Evolutionary conservation across 805 yeast species (phyloP).

Genomic region (Suhomyces emberorum): DNA sequence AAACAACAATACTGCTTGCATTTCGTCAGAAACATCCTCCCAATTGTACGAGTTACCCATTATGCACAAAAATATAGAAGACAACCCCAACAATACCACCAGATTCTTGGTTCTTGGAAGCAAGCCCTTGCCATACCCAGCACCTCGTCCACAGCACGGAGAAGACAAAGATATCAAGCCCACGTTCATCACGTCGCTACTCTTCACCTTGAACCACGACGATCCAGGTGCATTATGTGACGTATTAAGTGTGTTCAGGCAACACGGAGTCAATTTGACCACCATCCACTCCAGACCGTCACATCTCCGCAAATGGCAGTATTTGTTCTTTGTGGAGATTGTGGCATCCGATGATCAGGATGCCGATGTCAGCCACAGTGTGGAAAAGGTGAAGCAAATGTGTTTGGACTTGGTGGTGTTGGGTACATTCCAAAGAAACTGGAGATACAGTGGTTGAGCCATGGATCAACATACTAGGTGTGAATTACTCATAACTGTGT

Average conservation of each 20-base stretch:
- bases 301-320: conserved; percentile 66
- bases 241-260: conserved; percentile 56
- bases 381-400: conserved; percentile 40
- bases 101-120: conserved; percentile 69
- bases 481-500: no score
- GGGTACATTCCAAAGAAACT: conserved; percentile 54
- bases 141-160: conserved; percentile 7
- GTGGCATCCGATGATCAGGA: conserved; percentile 30
- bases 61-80: conserved; percentile 59
- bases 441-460: no score
- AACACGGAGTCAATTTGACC: conserved; percentile 58
- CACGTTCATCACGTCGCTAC: conserved; percentile 47
- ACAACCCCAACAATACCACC: conserved; percentile 74
- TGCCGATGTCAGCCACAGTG: conserved; percentile 29
- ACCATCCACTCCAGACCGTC: conserved; percentile 80
- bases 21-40: conserved; percentile 70
- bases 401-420: conserved; percentile 54
- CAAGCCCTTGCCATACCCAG: conserved; percentile 11
- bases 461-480: no score
- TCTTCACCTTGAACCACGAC: conserved; percentile 61
- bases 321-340: conserved; percentile 76
- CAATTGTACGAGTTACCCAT: conserved; percentile 56
- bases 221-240: conserved; percentile 74
- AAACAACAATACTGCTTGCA: conserved; percentile 54
- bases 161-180: conserved; percentile 1